Evolutionary conservation across 352 stramenopile genomes (phyloP), one percentile per base, ranked within the genome.

Genomic region (Globisporangium lucens): DNA sequence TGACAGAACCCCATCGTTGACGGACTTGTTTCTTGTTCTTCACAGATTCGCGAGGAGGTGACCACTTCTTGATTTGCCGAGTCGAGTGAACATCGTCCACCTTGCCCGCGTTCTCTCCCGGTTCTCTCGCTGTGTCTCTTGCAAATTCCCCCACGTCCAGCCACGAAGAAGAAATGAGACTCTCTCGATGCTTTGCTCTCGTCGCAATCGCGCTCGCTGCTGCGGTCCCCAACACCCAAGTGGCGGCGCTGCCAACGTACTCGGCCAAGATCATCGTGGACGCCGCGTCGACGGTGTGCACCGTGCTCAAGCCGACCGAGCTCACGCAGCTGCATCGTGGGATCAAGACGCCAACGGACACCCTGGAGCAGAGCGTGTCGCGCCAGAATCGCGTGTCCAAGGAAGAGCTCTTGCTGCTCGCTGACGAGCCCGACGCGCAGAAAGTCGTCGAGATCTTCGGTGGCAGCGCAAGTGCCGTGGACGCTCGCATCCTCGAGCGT

Each of bases 251-350:
- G 35, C 30, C 17, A 1, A 68, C 61, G 27, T 69, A 47, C 51
- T 67, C 65, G 38, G 59, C 56, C 43, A 71, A 69, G 49, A 57
- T 75, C 46, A 36, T 72, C 46, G 59, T 63, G 7, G 56, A 72
- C 27, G 27, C 55, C 3, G 61, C 55, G 5, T 33, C 56, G 15
- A 17, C 36, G 15, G 12, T 67, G 2, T 72, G 67, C 35, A 43
- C 63, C 0, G 12, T 68, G 38, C 47, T 72, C 61, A 68, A 72
- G 24, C 67, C 55, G 3, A 67, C 63, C 36, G 46, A 43, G 3
- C 30, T 52, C 24, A 69, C 67, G 61, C 67, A 72, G 35, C 56
- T 69, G 33, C 67, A 72, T 20, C 67, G 67, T 17, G 67, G 13
- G 12, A 72, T 72, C 47, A 27, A 65, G 43, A 46, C 17, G 0